A percentile compares a stretch with the other conserved stretches of the same genome.
Conservation (phyloP, 2,329 filamentous ascomycete genomes). For the Epichloe uncinata region DNA sequence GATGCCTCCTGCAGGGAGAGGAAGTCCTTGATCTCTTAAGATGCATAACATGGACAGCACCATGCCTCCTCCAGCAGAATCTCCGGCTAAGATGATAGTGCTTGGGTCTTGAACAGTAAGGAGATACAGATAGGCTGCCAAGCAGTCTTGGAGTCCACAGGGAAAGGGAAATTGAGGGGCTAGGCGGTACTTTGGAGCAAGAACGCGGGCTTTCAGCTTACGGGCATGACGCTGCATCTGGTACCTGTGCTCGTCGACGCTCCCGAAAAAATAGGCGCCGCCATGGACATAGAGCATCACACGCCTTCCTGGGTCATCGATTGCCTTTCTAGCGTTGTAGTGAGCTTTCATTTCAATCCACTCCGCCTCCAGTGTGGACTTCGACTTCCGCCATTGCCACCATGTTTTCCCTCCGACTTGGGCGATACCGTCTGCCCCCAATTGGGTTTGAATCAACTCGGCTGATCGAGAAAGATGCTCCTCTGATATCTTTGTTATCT, state of each 20-base stretch:
- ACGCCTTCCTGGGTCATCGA: conserved; percentile 47
- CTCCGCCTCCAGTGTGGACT: conserved; percentile 59
- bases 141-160: conserved; percentile 78
- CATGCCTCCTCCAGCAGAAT: conserved; percentile 91
- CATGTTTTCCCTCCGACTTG: conserved; percentile 69
- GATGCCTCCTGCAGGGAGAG: conserved; percentile 78
- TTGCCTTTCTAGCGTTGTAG: conserved; percentile 50
- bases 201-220: conserved; percentile 79
- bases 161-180: conserved; percentile 93
- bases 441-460: conserved; percentile 51
- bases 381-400: conserved; percentile 76
- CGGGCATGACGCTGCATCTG: conserved; percentile 93
- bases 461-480: conserved; percentile 55
- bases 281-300: conserved; percentile 93
- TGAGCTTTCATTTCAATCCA: conserved; percentile 95
- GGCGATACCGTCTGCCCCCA: conserved; percentile 63
- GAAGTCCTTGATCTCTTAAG: conserved; percentile 68
- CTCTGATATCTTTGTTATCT: conserved; percentile 52
- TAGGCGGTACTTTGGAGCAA: conserved; percentile 77
- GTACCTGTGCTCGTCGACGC: conserved; percentile 93
- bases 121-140: conserved; percentile 78
- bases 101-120: conserved; percentile 62
- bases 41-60: conserved; percentile 65
- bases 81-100: conserved; percentile 78
- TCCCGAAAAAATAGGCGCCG: conserved; percentile 90